Base-by-base conservation (phyloP, 2,329 filamentous ascomycete genomes). In the Cladophialophora carrionii region DNA sequence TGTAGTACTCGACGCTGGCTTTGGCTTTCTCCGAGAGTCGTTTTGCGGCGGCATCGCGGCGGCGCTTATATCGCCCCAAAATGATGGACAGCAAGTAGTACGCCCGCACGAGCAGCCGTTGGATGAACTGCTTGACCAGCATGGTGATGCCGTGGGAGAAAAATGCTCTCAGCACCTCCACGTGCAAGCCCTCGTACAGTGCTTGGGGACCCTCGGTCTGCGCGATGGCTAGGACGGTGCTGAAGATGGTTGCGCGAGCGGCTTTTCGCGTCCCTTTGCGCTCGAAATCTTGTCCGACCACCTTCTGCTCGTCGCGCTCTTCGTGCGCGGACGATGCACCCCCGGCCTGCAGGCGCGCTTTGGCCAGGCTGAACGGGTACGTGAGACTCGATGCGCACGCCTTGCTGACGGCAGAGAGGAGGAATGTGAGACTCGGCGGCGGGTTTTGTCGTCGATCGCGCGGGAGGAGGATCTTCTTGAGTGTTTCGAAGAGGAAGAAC, bases 321-420 rank as follows among this genome's bases (percentile, higher is more conserved):
- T 74, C 77, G 29, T 75, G 76, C 1, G 84, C 82, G 17, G 68
- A 49, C 9, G 57, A 60, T 8, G 46, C 31, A 10, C 57, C 57
- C 3, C 70, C 72, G 26, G 89, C 85, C 74, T 96, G 91, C 2
- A 91, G 84, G 29, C 91, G 83, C 1, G 90, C 87, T 78, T 94
- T 94, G n/a, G 91, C 91, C 32, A 92, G 87, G 63, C 90, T 90
- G 75, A 96, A 89, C 0, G 93, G 93, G 74, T 96, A 96, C 0
- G 90, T 96, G 63, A 92, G 79, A 0, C 86, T 84, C 7, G 88
- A 91, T 0, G 92, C 92, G 26, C 89, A 79, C 0, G 88, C 88
- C 78, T 96, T 96, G 76, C 90, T 92, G 29, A 89, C 74, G 0
- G 92, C 92, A 0, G 92, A 92, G 10, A 90, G 76, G 1, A 90